These are phyloP conservation scores for Chrysoporthe deuterocubensis DNA, from an alignment of 2,329 filamentous ascomycete species.

Conservation along the genomic window DNA sequence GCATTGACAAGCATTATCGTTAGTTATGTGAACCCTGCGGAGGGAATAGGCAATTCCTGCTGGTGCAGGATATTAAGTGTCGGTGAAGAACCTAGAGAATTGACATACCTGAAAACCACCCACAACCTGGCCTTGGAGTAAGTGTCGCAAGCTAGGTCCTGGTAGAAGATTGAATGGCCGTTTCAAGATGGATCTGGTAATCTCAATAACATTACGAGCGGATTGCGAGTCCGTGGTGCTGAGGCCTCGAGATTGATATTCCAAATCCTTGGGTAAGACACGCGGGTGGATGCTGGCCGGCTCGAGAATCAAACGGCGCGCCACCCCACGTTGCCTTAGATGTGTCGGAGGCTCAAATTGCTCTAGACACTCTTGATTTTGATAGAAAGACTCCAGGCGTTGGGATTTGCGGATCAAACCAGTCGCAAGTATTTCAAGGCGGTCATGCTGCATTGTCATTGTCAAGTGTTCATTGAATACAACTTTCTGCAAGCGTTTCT, in stretches of 20 bases:
- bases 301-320: conserved; percentile 22
- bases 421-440: conserved; percentile 37
- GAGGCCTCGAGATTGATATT: not conserved
- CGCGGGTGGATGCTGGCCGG: conserved; percentile 25
- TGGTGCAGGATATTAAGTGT: too few species aligned
- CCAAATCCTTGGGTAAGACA: not conserved
- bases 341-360: not conserved
- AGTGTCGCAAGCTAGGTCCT: not conserved
- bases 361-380: not conserved
- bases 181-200: not conserved
- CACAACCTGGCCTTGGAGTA: conserved; percentile 8
- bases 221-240: too few species aligned
- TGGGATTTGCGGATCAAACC: conserved; percentile 39
- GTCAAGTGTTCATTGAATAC: conserved; percentile 40
- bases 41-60: too few species aligned
- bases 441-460: conserved; percentile 44
- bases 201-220: conserved; percentile 8
- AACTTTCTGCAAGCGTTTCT: conserved; percentile 41
- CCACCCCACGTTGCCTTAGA: conserved; percentile 14
- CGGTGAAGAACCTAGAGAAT: not conserved
- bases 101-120: conserved; percentile 12
- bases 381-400: conserved; percentile 33
- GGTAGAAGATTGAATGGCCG: not conserved
- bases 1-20: too few species aligned
- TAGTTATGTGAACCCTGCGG: too few species aligned